Percentiles rank a stretch among this genome's conserved stretches.
phyloP scores from a whole-genome alignment of 768 basidiomycete species.

The Psilocybe azurescens region DNA sequence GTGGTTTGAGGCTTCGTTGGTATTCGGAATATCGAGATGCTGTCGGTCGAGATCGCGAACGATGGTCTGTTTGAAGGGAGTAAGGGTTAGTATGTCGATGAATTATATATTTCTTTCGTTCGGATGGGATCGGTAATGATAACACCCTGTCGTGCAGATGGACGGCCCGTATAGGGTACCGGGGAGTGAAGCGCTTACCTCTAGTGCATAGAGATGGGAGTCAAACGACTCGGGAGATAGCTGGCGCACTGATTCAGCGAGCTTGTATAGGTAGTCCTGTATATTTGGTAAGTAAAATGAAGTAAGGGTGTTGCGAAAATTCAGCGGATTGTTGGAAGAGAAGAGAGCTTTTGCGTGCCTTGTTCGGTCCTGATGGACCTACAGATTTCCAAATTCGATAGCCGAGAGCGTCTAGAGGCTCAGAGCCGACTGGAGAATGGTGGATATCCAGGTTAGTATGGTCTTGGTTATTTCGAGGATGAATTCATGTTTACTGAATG shows the following conservation, averaged over 20 bases:
- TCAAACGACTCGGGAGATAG: conserved; percentile 79
- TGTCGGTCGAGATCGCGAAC: conserved; percentile 9
- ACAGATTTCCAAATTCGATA: conserved; percentile 72
- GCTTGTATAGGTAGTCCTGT: conserved; percentile 87
- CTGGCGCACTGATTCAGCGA: conserved; percentile 73
- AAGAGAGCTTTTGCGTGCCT: conserved; percentile 46
- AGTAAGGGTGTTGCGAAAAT: no score
- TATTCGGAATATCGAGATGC: neutral
- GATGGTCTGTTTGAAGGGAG: neutral
- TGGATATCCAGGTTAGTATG: conserved; percentile 1
- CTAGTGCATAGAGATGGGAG: conserved; percentile 77
- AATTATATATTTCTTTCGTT: neutral
- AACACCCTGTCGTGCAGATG: no score
- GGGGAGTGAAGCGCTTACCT: conserved; percentile 49
- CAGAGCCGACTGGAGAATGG: conserved; percentile 70
- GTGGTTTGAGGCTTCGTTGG: neutral
- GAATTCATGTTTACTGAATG: conserved; percentile 65
- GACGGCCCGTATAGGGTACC: neutral
- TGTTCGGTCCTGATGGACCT: conserved; percentile 92
- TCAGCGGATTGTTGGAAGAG: neutral
- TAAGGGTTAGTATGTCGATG: neutral
- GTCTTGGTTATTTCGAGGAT: neutral
- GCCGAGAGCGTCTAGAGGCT: conserved; percentile 74
- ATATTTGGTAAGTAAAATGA: neutral
- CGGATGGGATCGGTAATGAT: no score